Base-by-base conservation (phyloP, 2,329 filamentous ascomycete species). In the Pyricularia sp. region DNA sequence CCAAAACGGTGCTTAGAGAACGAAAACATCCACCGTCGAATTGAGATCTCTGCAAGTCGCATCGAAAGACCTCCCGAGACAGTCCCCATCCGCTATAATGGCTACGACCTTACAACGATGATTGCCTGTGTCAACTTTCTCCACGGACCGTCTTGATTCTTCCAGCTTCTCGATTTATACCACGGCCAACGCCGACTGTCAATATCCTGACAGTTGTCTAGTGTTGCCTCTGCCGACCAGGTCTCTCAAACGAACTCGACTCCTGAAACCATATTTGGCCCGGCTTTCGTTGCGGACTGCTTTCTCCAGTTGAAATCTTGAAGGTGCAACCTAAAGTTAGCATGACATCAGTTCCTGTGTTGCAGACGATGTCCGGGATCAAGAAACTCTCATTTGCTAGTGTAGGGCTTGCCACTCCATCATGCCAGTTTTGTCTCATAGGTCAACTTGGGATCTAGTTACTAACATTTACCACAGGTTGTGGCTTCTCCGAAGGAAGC, bases 301-400 rank as follows among this genome's bases (percentile, higher is more conserved):
- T 65, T 26, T 26, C 14, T 17, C 10, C 6, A 20, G 14, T 63
- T 26, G 25, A 7, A 23, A 28, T 17, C 11, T 28, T 10, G 25
- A 28, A 63, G 59, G 28, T 17, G 25, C 59, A 65, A 74, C 71
- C 76, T 73, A 30, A 63, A 71, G 75, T 76, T 75, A 74, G 72
- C 72, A 86, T 86, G 84, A 81, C 83, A 71, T 79, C 82, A 4
- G 36, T 64, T 36, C 66, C 66, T 65, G 77, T 81, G 69, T 80
- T 81, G 69, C 75, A 76, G 74, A 78, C 82, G 73, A 78, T 81
- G 73, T 75, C 82, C 71, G 83, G 85, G 72, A 72, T 80, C 69
- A 80, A 81, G 68, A 88, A 87, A 79, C 85, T 89, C 73, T 92
- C 90, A 63, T 93, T 93, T 83, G 91, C 91, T 79, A 93, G 92